Conservation (phyloP, 176 grass and related monocot genomes). For the Carex kokanica region DNA sequence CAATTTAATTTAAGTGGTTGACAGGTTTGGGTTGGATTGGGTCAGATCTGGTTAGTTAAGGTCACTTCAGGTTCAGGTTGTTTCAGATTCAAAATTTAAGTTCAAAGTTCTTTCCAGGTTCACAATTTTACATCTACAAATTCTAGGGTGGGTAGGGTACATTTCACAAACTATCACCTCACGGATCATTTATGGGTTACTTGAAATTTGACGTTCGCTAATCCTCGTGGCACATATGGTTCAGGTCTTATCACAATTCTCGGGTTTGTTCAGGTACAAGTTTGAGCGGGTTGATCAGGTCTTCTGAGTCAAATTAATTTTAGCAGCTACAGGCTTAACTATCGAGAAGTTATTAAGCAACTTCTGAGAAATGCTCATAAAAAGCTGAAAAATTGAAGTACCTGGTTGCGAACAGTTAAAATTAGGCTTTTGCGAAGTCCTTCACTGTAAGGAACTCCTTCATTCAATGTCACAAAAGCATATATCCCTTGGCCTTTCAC, state of each 20-base stretch:
- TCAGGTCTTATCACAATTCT: neutral
- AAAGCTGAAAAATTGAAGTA: conserved; percentile 25
- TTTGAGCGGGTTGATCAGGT: neutral
- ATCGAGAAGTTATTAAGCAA: neutral
- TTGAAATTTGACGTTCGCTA: neutral
- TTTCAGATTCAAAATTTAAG: neutral
- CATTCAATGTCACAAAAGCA: conserved; percentile 86
- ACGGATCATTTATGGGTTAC: neutral
- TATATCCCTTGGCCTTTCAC: conserved; percentile 98
- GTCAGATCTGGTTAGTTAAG: neutral
- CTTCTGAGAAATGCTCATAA: neutral
- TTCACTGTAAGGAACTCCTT: conserved; percentile 78
- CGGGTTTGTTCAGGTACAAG: neutral
- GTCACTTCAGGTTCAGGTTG: neutral
- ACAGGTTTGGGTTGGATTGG: neutral
- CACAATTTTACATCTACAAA: neutral
- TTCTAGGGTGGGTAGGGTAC: neutral
- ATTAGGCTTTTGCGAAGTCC: conserved; percentile 86
- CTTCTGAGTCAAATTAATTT: conserved; percentile 7
- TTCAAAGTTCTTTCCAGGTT: neutral
- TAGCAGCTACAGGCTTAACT: neutral
- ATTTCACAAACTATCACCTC: neutral
- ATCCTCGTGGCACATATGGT: neutral
- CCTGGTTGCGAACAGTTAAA: conserved; percentile 76
- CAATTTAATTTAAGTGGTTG: neutral